A percentile compares a stretch with the other conserved stretches of the same genome.
phyloP scores from a whole-genome alignment of 2,329 filamentous ascomycete species.

The Fusarium sp. region DNA sequence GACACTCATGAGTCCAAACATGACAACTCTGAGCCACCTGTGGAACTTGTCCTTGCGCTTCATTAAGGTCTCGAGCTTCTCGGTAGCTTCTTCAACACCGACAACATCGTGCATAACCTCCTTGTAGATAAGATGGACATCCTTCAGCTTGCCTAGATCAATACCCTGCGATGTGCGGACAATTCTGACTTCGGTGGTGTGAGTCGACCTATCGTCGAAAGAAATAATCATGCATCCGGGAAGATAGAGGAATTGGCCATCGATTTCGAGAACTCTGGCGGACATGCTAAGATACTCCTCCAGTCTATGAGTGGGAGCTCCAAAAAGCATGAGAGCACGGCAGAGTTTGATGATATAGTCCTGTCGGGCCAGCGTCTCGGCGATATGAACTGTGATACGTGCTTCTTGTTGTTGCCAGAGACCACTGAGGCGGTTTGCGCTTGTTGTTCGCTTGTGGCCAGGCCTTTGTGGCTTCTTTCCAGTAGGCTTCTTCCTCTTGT shows the following conservation, averaged over 20 bases:
- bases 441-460: slow-evolving; percentile 50
- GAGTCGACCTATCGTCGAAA: slow-evolving; percentile 76
- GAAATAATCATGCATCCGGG: slow-evolving; percentile 94
- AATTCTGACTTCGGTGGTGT: slow-evolving; percentile 74
- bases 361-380: slow-evolving; percentile 78
- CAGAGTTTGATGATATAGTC: slow-evolving; percentile 86
- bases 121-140: slow-evolving; percentile 71
- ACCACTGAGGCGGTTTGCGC: slow-evolving; percentile 50
- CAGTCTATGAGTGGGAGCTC: slow-evolving; percentile 87
- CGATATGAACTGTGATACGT: slow-evolving; percentile 62
- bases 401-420: slow-evolving; percentile 56
- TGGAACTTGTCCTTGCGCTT: slow-evolving; percentile 64
- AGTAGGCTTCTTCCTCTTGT: slow-evolving; percentile 29
- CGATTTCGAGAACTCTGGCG: slow-evolving; percentile 83
- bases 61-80: slow-evolving; percentile 63
- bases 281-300: slow-evolving; percentile 92
- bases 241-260: slow-evolving; percentile 88
- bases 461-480: slow-evolving; percentile 46
- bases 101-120: slow-evolving; percentile 70
- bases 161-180: slow-evolving; percentile 67
- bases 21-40: slow-evolving; percentile 63
- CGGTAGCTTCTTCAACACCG: slow-evolving; percentile 66
- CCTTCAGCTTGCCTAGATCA: slow-evolving; percentile 69
- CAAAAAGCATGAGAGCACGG: slow-evolving; percentile 84
- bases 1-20: slow-evolving; percentile 78